Base-by-base conservation (phyloP, 306 rosid species). In the Ceratonia siliqua region DNA sequence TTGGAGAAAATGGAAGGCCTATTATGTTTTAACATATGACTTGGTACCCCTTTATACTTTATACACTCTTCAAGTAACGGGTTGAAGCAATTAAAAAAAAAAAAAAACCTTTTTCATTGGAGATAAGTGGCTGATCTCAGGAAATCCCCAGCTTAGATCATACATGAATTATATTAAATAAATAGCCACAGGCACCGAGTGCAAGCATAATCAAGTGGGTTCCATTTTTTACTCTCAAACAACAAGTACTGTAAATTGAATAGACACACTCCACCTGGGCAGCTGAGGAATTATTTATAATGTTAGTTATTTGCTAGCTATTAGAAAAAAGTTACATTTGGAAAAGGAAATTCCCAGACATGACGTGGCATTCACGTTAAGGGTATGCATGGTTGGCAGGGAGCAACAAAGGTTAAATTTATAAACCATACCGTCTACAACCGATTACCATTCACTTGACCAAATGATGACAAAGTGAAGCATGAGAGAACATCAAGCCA, bases 401-500 rank as follows among this genome's bases (percentile, higher is more conserved):
- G 22, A 58, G 64, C 64, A 30, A 15, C 64, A 58, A 59, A 46
- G 12, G 24, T 59, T 14, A 14, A 10, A 22, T 54, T 11, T 24
- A 4, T 22, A 42, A 53, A 70, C 36, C 43, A 42, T 17, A 22
- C 36, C 45, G 32, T 56, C 52, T 14, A 28, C 39, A 64, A 17
- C 17, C 39, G 33, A 62, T 46, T 17, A 36, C 38, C 36, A 22
- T 12, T 24, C 56, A 50, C 13, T 50, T 8, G 27, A 82, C 58
- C 49, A 3, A 49, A 59, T 18, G 62, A 32, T 39, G 41, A 24
- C 46, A 35, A 58, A 25, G 20, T 25, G 43, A 70, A 38, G 55
- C 42, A 35, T 11, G 72, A 0, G 43, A 52, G 62, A 72, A 39
- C 53, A 65, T 32, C 49, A 12, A 24, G 27, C 46, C 68, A 82